A percentile compares a stretch with the other conserved stretches of the same genome.
These are phyloP conservation scores for Leccinum truebloodii DNA, from an alignment of 768 basidiomycete species.

Conservation along the genomic window DNA sequence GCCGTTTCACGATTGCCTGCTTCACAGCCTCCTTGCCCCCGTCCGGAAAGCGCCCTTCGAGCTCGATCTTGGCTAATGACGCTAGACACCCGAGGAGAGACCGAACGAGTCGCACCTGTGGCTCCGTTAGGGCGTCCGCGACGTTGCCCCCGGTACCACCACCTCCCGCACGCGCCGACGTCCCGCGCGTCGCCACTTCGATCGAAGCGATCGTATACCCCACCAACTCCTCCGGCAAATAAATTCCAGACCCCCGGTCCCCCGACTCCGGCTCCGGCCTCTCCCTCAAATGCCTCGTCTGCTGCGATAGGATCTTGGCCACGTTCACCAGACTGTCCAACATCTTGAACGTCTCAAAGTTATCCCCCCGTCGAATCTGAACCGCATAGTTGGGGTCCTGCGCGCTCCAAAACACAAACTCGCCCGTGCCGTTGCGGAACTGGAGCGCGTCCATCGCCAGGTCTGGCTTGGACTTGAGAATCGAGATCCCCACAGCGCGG, in stretches of 20 bases:
- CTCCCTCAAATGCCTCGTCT: constrained; percentile 80
- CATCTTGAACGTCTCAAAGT: constrained; percentile 72
- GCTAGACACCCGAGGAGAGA: constrained; percentile 71
- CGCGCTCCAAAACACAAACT: constrained; percentile 87
- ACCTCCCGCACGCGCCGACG: constrained; percentile 41
- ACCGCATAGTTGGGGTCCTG: constrained; percentile 72
- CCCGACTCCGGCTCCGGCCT: constrained; percentile 68
- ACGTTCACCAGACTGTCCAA: constrained; percentile 83
- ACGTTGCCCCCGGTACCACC: constrained; percentile 45
- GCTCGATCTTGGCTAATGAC: constrained; percentile 64
- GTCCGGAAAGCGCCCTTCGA: constrained; percentile 62
- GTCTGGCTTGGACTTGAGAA: constrained; percentile 82
- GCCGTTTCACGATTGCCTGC: constrained; percentile 85
- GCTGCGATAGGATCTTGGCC: constrained; percentile 77
- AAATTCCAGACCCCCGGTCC: constrained; percentile 82
- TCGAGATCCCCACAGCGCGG: constrained; percentile 83
- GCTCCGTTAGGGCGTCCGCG: constrained; percentile 67
- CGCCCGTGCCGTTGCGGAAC: constrained; percentile 78
- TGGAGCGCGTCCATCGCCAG: constrained; percentile 69
- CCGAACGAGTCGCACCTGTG: constrained; percentile 74
- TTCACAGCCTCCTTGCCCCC: constrained; percentile 76
- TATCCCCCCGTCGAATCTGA: constrained; percentile 54
- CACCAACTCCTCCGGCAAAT: constrained; percentile 88
- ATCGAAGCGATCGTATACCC: constrained; percentile 84
- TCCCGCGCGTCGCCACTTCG: constrained; percentile 80